Evolutionary conservation across 495 filamentous ascomycete species (phyloP).

Genomic region (Chaetomidium leptoderma): DNA sequence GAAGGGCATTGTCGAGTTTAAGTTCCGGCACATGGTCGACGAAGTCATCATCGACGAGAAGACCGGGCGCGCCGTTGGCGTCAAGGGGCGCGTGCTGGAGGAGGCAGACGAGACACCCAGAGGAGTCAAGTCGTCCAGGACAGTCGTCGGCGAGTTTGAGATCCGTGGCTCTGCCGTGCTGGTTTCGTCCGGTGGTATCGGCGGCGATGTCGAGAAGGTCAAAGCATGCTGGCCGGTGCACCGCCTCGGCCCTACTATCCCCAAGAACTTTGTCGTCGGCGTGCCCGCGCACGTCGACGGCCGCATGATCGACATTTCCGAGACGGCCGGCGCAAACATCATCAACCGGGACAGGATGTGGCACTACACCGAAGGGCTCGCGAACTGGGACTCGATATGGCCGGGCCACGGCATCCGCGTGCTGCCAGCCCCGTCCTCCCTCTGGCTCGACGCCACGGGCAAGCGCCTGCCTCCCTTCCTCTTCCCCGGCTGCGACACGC

Average conservation of each 20-base stretch:
- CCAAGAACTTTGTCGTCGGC: slow-evolving; percentile 47
- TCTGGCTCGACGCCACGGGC: slow-evolving; percentile 52
- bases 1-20: slow-evolving; percentile 47
- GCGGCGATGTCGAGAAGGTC: slow-evolving; percentile 49
- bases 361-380: slow-evolving; percentile 53
- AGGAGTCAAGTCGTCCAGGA: slow-evolving; percentile 43
- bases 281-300: slow-evolving; percentile 52
- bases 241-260: slow-evolving; percentile 43
- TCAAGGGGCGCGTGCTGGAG: slow-evolving; percentile 45
- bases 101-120: slow-evolving; percentile 39
- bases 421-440: slow-evolving; percentile 47
- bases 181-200: slow-evolving; percentile 47
- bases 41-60: slow-evolving; percentile 43
- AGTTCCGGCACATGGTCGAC: slow-evolving; percentile 47
- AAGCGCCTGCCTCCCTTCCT: slow-evolving; percentile 47
- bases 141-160: slow-evolving; percentile 42
- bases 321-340: slow-evolving; percentile 41
- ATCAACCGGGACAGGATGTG: slow-evolving; percentile 53
- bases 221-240: slow-evolving; percentile 47
- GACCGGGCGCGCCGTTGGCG: slow-evolving; percentile 44
- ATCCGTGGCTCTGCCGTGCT: slow-evolving; percentile 42
- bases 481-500: slow-evolving; percentile 48
- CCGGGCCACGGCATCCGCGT: slow-evolving; percentile 50
- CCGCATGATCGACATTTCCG: slow-evolving; percentile 48
- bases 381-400: slow-evolving; percentile 53